Evolutionary conservation across 371 early-diverging fungal genomes (phyloP), one percentile per base, ranked within the genome.

Genomic region (Mortierella sp.): DNA sequence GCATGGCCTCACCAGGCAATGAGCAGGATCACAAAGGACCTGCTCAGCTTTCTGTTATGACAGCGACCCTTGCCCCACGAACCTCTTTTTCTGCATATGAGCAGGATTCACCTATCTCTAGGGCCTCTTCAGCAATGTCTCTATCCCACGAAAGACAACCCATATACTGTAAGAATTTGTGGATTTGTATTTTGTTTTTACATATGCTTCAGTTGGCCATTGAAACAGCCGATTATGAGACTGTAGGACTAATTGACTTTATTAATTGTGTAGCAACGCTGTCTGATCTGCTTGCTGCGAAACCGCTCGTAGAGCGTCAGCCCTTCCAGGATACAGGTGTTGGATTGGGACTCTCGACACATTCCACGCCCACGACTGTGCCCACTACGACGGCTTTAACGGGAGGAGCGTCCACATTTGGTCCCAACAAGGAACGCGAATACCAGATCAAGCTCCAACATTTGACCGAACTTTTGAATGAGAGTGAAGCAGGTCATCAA

Each of bases 401-500:
- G 23, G 51, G 30, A 18, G 51, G 30, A 18, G 53, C 37, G 9
- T 37, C 37, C 45, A 9, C n/a, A 58, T 25, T 74, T 30, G 56
- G 68, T 7, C 52, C 70, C 12, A 60, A 69, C 26, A 79, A 72
- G 28, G 82, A 82, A 30, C 57, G 60, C 44, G 82, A 82, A 45
- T 76, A 81, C 64, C 82, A 86, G 63, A 72, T 76, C 61, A 85
- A 89, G 62, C 75, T 89, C 11, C 80, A 84, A 26, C 83, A 85
- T 55, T 52, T 90, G 51, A 81, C 86, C n/a, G 84, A 88, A 51
- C 76, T 89, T 68, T 63, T 89, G 52, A 81, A 87, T 50, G 91
- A 90, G 74, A 87, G 88, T 71, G 88, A 90, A 68, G 86, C 81
- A 7, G 82, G 83, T 30, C 83, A 89, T 1, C 70, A 72, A 12